These are phyloP conservation scores for Myotisia sp. DNA, from an alignment of 2,329 filamentous ascomycete species.

Conservation along the genomic window DNA sequence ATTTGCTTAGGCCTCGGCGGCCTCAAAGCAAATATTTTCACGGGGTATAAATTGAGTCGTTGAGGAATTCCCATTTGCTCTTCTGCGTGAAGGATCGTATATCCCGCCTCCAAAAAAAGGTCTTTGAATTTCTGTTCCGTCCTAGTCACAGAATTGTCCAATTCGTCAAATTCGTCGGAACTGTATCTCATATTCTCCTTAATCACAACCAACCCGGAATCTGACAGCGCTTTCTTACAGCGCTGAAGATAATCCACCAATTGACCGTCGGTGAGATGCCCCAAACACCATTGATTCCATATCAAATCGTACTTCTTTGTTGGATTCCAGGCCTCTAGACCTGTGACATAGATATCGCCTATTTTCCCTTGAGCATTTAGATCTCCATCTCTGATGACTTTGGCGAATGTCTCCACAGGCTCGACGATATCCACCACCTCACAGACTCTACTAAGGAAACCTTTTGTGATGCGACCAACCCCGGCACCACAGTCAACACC, in stretches of 20 bases:
- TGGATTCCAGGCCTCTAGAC: slow-evolving; percentile 57
- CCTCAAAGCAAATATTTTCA: slow-evolving; percentile 64
- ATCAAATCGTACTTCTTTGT: slow-evolving; percentile 56
- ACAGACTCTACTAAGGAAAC: slow-evolving; percentile 58
- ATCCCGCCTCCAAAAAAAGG: slow-evolving; percentile 55
- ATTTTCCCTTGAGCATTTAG: slow-evolving; percentile 33
- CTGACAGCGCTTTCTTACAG: slow-evolving; percentile 40
- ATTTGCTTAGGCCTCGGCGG: neutral
- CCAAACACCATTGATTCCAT: slow-evolving; percentile 84
- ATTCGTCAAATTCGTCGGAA: slow-evolving; percentile 57
- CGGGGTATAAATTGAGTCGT: slow-evolving; percentile 48
- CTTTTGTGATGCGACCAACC: slow-evolving; percentile 70
- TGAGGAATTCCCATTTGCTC: slow-evolving; percentile 58
- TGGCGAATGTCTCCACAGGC: slow-evolving; percentile 69
- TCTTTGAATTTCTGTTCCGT: slow-evolving; percentile 55
- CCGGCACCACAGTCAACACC: slow-evolving; percentile 51
- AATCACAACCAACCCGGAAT: slow-evolving; percentile 44
- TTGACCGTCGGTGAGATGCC: slow-evolving; percentile 63
- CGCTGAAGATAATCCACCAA: slow-evolving; percentile 51
- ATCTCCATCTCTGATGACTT: slow-evolving; percentile 34
- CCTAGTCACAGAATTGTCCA: slow-evolving; percentile 66
- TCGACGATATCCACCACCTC: slow-evolving; percentile 68
- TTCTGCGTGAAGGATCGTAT: slow-evolving; percentile 56
- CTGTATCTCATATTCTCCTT: slow-evolving; percentile 64
- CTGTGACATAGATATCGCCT: slow-evolving; percentile 55